Conservation (phyloP, 257 asterid species). For the Solanum clarkiae region DNA sequence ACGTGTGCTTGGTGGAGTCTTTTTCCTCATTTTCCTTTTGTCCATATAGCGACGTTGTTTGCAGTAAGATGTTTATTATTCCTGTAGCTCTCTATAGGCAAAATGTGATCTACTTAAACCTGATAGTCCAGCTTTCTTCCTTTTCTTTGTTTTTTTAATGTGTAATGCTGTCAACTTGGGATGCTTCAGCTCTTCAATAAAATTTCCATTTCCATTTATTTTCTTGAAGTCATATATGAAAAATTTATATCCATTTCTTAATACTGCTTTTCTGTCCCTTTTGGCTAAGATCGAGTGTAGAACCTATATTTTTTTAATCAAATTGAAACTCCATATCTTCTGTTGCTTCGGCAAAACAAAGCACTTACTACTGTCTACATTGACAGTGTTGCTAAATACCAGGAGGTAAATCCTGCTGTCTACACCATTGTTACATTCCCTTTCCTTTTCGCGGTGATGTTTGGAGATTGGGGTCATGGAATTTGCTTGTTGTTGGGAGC, state of each 20-base stretch:
- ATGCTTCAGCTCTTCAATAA: background rate
- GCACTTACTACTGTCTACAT: background rate
- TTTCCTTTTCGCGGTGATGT: constrained; percentile 98
- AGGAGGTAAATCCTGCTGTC: constrained; percentile 99
- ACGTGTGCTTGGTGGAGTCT: background rate
- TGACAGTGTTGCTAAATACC: constrained; percentile 83
- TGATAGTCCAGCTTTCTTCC: background rate
- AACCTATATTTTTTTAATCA: background rate
- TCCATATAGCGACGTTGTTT: background rate
- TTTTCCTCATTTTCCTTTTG: background rate
- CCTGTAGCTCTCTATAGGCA: background rate
- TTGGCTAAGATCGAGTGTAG: background rate
- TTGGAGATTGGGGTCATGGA: constrained; percentile 99
- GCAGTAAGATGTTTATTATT: background rate
- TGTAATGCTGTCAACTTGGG: background rate
- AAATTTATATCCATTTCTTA: background rate
- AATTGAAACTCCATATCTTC: background rate
- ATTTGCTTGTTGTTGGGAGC: constrained; percentile 86
- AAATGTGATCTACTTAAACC: background rate
- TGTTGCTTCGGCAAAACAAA: background rate
- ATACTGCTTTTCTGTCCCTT: background rate
- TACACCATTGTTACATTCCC: constrained; percentile 88
- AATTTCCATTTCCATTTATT: background rate
- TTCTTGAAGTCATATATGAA: background rate
- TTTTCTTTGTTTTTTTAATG: background rate